A percentile compares a stretch with the other conserved stretches of the same genome.
Evolutionary conservation across 208 protist genomes (phyloP).

Genomic region (Vickermania spadyakhi): DNA sequence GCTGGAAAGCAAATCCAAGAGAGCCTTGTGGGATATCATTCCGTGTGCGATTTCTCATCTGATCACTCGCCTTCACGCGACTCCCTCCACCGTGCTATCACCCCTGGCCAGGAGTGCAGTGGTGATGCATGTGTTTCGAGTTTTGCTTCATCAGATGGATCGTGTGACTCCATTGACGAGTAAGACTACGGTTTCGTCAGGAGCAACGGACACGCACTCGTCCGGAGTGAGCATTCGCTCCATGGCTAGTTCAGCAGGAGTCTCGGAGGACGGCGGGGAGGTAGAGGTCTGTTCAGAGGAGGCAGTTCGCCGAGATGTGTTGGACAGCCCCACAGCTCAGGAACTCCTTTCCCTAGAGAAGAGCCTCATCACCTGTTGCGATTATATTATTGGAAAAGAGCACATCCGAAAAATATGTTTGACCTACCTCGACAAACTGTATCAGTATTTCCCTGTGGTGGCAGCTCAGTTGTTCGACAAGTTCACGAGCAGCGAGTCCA

Average conservation of each 20-base stretch:
- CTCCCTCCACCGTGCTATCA: not conserved
- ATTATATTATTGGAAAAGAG: not conserved
- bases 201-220: too few relatives aligned
- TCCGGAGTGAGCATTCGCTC: too few relatives aligned
- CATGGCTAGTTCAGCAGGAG: not conserved
- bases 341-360: not conserved
- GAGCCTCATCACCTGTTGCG: not conserved
- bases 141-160: not conserved
- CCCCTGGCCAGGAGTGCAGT: not conserved
- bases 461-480: not conserved
- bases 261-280: not conserved
- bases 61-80: not conserved
- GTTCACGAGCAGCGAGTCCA: not conserved
- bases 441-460: not conserved
- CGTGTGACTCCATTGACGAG: not conserved
- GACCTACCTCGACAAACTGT: not conserved
- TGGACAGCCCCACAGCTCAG: not conserved
- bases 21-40: not conserved
- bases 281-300: too few relatives aligned
- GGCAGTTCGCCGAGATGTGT: too few relatives aligned
- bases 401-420: not conserved
- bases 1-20: not conserved
- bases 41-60: not conserved
- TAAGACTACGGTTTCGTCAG: not conserved
- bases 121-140: not conserved